phyloP scores from a whole-genome alignment of 1,284 basidiomycete genomes.

The Rhodotorula glutinis region DNA sequence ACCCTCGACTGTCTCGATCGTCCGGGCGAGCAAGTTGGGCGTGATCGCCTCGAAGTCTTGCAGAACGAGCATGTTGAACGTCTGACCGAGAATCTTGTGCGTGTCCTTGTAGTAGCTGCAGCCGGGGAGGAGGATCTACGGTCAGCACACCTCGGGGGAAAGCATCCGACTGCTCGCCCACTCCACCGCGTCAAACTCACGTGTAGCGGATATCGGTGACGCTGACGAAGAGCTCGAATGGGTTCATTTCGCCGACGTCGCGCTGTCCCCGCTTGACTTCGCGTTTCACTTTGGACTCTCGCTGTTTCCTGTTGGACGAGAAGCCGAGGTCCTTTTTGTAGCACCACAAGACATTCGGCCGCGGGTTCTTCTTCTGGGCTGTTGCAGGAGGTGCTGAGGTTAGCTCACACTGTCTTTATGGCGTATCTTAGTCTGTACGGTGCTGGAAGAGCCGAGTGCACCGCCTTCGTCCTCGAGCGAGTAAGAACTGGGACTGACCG shows the following conservation, averaged over 20 bases:
- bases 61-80: constrained; percentile 94
- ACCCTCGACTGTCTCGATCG: constrained; percentile 97
- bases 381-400: neutral
- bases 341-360: constrained; percentile 91
- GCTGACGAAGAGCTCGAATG: constrained; percentile 96
- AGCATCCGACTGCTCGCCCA: too few relatives aligned
- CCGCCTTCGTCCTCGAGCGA: neutral
- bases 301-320: constrained; percentile 92
- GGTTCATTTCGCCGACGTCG: constrained; percentile 91
- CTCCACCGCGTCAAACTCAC: constrained; percentile 52
- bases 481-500: constrained; percentile 14
- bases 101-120: constrained; percentile 84
- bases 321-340: constrained; percentile 97
- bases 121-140: neutral
- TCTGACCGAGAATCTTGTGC: constrained; percentile 93
- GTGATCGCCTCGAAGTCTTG: constrained; percentile 99
- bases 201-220: constrained; percentile 99
- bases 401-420: too few relatives aligned
- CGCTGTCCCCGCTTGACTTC: constrained; percentile 90
- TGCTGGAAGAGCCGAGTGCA: neutral
- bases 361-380: constrained; percentile 55
- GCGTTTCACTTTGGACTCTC: constrained; percentile 89
- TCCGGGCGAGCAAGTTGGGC: constrained; percentile 92
- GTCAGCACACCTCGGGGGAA: constrained; percentile 5
- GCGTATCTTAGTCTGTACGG: too few relatives aligned